These are phyloP conservation scores for Globisporangium cystogenes DNA, from an alignment of 352 stramenopile genomes.

Conservation along the genomic window DNA sequence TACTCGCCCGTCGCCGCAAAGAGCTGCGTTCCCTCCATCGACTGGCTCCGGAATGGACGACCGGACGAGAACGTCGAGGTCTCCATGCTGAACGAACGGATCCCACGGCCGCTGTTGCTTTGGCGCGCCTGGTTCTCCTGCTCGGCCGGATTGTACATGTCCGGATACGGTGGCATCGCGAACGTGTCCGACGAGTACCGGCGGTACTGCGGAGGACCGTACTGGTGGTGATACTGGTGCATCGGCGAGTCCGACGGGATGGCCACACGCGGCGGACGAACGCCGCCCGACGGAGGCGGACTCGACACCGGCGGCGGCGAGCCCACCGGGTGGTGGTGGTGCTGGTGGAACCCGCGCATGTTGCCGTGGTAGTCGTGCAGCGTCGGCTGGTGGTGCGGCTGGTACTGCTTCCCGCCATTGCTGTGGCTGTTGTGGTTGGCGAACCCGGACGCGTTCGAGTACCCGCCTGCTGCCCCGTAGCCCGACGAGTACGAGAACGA, in stretches of 20 bases:
- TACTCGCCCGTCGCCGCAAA: slow-evolving; percentile 57
- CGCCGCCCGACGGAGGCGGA: slow-evolving; percentile 23
- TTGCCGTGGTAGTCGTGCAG: slow-evolving; percentile 50
- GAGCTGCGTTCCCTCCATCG: slow-evolving; percentile 62
- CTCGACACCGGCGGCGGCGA: slow-evolving; percentile 26
- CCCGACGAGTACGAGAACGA: slow-evolving; percentile 73
- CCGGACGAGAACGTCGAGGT: slow-evolving; percentile 47
- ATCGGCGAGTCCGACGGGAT: slow-evolving; percentile 66
- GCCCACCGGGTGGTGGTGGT: slow-evolving; percentile 19
- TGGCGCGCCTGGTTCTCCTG: slow-evolving; percentile 47
- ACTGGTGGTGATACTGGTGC: slow-evolving; percentile 39
- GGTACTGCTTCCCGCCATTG: slow-evolving; percentile 46
- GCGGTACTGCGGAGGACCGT: slow-evolving; percentile 45
- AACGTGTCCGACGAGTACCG: slow-evolving; percentile 74
- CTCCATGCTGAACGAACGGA: slow-evolving; percentile 79
- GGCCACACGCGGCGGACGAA: slow-evolving; percentile 60
- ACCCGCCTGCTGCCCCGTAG: slow-evolving; percentile 43
- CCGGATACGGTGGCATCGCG: slow-evolving; percentile 48
- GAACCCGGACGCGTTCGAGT: slow-evolving; percentile 10
- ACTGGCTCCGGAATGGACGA: slow-evolving; percentile 63
- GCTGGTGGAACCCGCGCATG: slow-evolving; percentile 36
- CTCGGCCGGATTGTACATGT: slow-evolving; percentile 40
- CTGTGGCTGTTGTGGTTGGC: slow-evolving; percentile 7
- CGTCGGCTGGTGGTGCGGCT: slow-evolving; percentile 30
- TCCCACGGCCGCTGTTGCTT: slow-evolving; percentile 31